A percentile compares a stretch with the other conserved stretches of the same genome.
These are phyloP conservation scores for Ramalina intermedia DNA, from an alignment of 495 filamentous ascomycete genomes.

Conservation along the genomic window DNA sequence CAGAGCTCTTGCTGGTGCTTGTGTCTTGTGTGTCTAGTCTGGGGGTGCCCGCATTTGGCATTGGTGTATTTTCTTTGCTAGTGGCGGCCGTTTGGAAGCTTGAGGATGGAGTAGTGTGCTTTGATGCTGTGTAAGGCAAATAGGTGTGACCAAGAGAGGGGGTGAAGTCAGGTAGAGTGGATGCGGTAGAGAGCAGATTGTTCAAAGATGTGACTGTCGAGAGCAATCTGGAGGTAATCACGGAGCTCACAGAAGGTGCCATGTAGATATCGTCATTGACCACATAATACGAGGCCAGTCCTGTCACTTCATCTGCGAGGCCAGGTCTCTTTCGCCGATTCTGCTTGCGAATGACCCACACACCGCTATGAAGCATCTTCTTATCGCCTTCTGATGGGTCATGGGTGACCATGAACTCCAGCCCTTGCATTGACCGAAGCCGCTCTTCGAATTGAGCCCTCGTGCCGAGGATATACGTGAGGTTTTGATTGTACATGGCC, in stretches of 20 bases:
- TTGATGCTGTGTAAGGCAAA: slow-evolving; percentile 33
- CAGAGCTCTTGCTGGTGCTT: slow-evolving; percentile 20
- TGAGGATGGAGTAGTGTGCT: slow-evolving; percentile 18
- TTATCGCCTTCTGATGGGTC: slow-evolving; percentile 51
- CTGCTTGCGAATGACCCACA: slow-evolving; percentile 93
- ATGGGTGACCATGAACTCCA: slow-evolving; percentile 70
- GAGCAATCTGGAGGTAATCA: slow-evolving; percentile 64
- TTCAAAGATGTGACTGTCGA: slow-evolving; percentile 47
- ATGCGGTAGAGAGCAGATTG: slow-evolving; percentile 47
- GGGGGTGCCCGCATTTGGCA: slow-evolving; percentile 32
- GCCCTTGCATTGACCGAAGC: slow-evolving; percentile 62
- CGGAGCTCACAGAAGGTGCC: slow-evolving; percentile 68
- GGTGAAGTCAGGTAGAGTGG: slow-evolving; percentile 54
- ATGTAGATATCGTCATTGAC: slow-evolving; percentile 78
- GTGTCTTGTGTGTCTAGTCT: slow-evolving; percentile 21
- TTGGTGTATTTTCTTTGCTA: slow-evolving; percentile 48
- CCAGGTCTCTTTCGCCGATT: slow-evolving; percentile 44
- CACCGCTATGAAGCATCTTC: slow-evolving; percentile 40
- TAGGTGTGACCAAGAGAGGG: slow-evolving; percentile 66
- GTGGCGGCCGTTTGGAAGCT: slow-evolving; percentile 22
- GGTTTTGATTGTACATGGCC: slow-evolving; percentile 52
- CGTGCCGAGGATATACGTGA: slow-evolving; percentile 48
- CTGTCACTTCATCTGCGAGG: slow-evolving; percentile 51
- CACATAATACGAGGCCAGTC: slow-evolving; percentile 70
- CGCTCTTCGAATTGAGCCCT: slow-evolving; percentile 67